These are phyloP conservation scores for Rutstroemia sp. DNA, from an alignment of 2,329 filamentous ascomycete species.

Conservation along the genomic window DNA sequence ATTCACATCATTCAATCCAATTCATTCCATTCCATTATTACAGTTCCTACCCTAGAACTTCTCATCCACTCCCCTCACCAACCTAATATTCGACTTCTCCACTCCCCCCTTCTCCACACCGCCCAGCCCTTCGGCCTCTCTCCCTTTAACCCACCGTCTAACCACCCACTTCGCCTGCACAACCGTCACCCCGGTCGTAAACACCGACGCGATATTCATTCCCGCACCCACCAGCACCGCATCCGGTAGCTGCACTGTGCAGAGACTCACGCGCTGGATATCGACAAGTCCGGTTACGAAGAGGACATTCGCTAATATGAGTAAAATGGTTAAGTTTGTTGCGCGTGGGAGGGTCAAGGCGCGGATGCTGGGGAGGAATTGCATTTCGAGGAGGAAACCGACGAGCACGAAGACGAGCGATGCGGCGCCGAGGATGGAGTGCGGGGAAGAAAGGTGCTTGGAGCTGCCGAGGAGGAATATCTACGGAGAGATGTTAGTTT, in stretches of 20 bases:
- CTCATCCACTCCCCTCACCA: not conserved
- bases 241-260: conserved; percentile 3
- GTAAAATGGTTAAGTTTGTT: not conserved
- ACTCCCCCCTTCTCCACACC: not conserved
- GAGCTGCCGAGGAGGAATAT: not conserved
- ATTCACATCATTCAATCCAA: not conserved
- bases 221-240: not conserved
- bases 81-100: not conserved
- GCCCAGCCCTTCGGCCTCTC: not conserved
- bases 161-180: not conserved
- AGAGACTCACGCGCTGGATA: conserved; percentile 4
- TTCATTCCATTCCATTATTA: not conserved
- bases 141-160: not conserved
- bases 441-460: not conserved
- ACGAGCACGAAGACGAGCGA: not conserved
- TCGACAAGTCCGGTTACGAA: not conserved
- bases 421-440: not conserved
- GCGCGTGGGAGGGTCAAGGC: not conserved
- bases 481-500: not conserved
- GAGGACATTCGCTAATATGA: not conserved
- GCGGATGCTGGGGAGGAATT: not conserved
- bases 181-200: not conserved
- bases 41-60: not conserved
- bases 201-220: not conserved
- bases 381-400: not conserved